Percentiles rank a stretch among this genome's conserved stretches.
These are phyloP conservation scores for Candida stauntonica DNA, from an alignment of 805 yeast species.

Conservation along the genomic window DNA sequence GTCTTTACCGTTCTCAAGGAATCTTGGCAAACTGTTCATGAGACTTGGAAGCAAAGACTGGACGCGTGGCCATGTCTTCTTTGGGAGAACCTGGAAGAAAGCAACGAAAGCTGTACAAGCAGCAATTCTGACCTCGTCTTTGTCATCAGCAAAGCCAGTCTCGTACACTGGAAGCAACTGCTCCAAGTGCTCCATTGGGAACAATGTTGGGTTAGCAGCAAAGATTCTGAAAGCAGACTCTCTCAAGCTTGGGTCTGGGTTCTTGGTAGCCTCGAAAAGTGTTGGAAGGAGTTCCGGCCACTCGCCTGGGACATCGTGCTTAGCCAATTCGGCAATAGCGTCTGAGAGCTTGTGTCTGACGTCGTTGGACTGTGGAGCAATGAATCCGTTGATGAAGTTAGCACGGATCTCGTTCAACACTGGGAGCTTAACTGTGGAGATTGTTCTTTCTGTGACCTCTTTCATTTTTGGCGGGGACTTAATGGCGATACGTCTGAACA, in stretches of 20 bases:
- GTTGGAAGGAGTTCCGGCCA: slow-evolving; percentile 84
- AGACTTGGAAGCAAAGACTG: slow-evolving; percentile 79
- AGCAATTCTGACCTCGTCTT: slow-evolving; percentile 83
- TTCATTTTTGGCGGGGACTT: slow-evolving; percentile 67
- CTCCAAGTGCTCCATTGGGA: slow-evolving; percentile 53
- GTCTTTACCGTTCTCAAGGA: slow-evolving; percentile 75
- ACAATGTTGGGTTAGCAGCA: slow-evolving; percentile 74
- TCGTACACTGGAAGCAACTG: slow-evolving; percentile 67
- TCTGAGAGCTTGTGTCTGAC: slow-evolving; percentile 92
- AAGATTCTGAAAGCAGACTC: slow-evolving; percentile 91
- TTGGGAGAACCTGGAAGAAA: slow-evolving; percentile 78
- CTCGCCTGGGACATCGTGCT: slow-evolving; percentile 49
- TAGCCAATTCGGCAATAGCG: slow-evolving; percentile 89
- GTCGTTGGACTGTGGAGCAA: slow-evolving; percentile 59
- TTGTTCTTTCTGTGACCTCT: slow-evolving; percentile 69
- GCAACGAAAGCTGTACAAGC: slow-evolving; percentile 92
- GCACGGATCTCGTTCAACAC: slow-evolving; percentile 60
- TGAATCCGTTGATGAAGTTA: slow-evolving; percentile 69
- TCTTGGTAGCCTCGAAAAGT: slow-evolving; percentile 59
- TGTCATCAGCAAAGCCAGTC: slow-evolving; percentile 72
- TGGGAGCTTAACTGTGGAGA: slow-evolving; percentile 60
- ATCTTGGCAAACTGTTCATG: slow-evolving; percentile 81
- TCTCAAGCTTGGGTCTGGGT: slow-evolving; percentile 60
- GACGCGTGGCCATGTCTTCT: slow-evolving; percentile 69
- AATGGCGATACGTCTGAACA: slow-evolving; percentile 82